These are phyloP conservation scores for Xylariaceae sp. DNA, from an alignment of 2,329 filamentous ascomycete species.

Conservation along the genomic window DNA sequence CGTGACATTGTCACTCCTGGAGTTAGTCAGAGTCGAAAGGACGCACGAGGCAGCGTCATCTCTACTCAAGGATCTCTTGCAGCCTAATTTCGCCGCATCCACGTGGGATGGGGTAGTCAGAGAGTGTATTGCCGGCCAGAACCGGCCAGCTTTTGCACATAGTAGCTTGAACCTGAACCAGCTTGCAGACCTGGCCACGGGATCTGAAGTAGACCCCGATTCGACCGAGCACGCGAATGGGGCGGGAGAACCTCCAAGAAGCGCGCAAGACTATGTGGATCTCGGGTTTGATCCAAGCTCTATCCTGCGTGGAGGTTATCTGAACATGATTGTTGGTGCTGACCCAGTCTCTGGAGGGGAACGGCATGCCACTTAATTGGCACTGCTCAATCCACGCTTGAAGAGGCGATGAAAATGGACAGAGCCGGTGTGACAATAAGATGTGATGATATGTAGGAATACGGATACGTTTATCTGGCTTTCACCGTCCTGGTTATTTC, in stretches of 20 bases:
- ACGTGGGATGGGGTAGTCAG: slow-evolving; percentile 57
- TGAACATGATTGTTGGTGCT: slow-evolving; percentile 29
- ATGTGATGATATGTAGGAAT: too few species aligned
- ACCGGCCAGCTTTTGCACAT: slow-evolving; percentile 33
- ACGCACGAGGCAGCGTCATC: slow-evolving; percentile 55
- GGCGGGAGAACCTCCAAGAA: slow-evolving; percentile 17
- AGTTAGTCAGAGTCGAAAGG: slow-evolving; percentile 52
- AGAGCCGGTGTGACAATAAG: too few species aligned
- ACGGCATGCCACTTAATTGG: too few species aligned
- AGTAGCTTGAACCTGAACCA: slow-evolving; percentile 48
- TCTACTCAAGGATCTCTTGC: slow-evolving; percentile 53
- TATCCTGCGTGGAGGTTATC: slow-evolving; percentile 37
- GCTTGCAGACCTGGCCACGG: slow-evolving; percentile 54
- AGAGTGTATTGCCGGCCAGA: slow-evolving; percentile 46
- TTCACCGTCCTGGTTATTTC: too few species aligned
- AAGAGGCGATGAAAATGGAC: too few species aligned
- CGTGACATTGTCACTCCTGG: slow-evolving; percentile 56
- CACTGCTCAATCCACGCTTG: too few species aligned
- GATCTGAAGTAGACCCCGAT: slow-evolving; percentile 28
- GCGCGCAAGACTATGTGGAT: slow-evolving; percentile 37
- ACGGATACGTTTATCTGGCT: too few species aligned
- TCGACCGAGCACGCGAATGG: slow-evolving; percentile 23
- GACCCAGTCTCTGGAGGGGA: slow-evolving; percentile 10
- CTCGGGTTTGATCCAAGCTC: slow-evolving; percentile 39
- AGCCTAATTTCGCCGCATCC: slow-evolving; percentile 45